These are phyloP conservation scores for Neurospora discreta DNA, from an alignment of 495 filamentous ascomycete species.

Conservation along the genomic window DNA sequence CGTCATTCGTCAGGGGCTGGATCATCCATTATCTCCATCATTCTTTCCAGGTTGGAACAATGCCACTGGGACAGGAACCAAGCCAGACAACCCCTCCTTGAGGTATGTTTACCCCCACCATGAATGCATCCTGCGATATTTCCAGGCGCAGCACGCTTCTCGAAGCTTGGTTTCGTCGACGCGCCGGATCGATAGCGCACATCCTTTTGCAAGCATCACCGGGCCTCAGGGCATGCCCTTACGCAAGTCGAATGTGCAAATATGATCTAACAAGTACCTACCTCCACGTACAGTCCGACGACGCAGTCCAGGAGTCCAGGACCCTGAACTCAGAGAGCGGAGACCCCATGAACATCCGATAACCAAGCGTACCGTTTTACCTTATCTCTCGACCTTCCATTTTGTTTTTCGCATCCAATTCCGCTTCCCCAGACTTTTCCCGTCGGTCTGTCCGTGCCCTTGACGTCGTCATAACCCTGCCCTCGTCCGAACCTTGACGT, in stretches of 20 bases:
- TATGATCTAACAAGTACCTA: neutral
- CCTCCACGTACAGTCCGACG: neutral
- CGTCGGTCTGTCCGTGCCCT: neutral
- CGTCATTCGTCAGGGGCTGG: neutral
- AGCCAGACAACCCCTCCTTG: neutral
- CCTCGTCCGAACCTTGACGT: neutral
- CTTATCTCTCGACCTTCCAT: neutral
- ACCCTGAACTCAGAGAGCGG: neutral
- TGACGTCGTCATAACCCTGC: neutral
- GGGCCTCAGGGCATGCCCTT: neutral
- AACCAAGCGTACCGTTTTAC: neutral
- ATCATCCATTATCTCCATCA: neutral
- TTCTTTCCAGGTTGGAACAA: neutral
- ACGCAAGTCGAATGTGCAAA: neutral
- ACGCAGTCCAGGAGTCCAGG: neutral
- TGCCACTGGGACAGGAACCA: neutral
- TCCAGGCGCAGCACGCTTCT: neutral
- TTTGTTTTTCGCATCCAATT: neutral
- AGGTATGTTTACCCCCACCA: neutral
- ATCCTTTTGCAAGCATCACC: neutral
- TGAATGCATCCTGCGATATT: neutral
- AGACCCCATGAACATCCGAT: neutral
- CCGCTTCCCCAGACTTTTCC: neutral
- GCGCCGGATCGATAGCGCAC: neutral
- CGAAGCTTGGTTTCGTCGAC: neutral